Evolutionary conservation across 305 asterid genomes (phyloP), one percentile per base, ranked within the genome.

Genomic region (Fraxinus velutina): DNA sequence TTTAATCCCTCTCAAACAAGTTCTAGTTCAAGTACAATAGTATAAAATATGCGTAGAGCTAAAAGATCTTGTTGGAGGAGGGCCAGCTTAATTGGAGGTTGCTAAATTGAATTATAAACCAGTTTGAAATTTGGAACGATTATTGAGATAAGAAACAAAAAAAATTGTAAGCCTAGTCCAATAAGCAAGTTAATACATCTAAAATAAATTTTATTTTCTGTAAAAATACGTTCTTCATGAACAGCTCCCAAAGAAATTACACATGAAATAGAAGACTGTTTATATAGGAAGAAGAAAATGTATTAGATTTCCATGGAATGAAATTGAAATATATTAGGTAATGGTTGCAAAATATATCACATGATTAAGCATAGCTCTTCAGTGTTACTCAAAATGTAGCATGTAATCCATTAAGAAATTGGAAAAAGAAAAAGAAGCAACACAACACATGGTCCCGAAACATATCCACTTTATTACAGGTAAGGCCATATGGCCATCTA

Each of bases 391-490:
- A 3, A 30, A 44, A 44, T 52, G 74, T n/a, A 78, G 78, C 1
- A 75, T 12, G 44, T n/a, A 36, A 44, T 74, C 50, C 37, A 55
- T 66, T 42, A 30, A 70, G 64, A 64, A 55, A 12, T 29, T 55
- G 24, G 22, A 78, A 75, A 80, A 81, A 39, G 64, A 72, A 75
- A 13, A 70, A 66, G 76, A 64, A 68, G 70, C 70, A 32, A 32
- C 55, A 12, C 55, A 83, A 80, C 33, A 77, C 37, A 24, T 22
- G 75, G 17, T 66, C 19, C n/a, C 2, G 17, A 66, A 70, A 42
- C 79, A 78, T 37, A 34, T 78, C 44, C 71, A 17, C 50, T 3
- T 22, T 15, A 66, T 29, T 76, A 71, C 70, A 79, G 30, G 52
- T 13, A 66, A 71, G 70, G 32, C 72, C 60, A 39, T 37, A 76